phyloP scores from a whole-genome alignment of 2,329 filamentous ascomycete genomes.

The Colletotrichum tropicale region DNA sequence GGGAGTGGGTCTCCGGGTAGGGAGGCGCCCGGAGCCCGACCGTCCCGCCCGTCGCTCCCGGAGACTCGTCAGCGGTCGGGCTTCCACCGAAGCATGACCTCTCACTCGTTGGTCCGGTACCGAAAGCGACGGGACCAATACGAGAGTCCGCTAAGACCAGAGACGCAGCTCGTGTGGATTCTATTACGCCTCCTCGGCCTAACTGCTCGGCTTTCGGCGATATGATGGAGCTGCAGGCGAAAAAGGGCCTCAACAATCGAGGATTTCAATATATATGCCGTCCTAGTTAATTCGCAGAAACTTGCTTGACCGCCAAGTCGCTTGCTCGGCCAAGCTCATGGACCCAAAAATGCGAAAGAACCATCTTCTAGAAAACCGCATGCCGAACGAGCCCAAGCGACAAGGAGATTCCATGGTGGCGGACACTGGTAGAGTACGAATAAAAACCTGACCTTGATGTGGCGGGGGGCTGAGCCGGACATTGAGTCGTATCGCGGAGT shows the following conservation, averaged over 20 bases:
- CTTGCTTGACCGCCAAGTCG: neutral
- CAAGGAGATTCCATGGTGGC: neutral
- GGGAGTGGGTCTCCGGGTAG: neutral
- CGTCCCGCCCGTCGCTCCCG: neutral
- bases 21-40: neutral
- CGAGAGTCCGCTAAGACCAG: neutral
- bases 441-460: neutral
- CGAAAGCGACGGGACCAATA: neutral
- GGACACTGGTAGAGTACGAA: neutral
- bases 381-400: neutral
- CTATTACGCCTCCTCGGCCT: neutral
- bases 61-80: neutral
- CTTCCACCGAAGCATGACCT: neutral
- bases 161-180: neutral
- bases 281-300: neutral
- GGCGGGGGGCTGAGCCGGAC: neutral
- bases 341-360: neutral
- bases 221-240: neutral
- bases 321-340: neutral
- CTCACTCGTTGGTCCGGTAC: neutral
- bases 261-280: neutral
- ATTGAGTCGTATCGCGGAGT: neutral
- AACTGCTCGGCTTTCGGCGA: neutral
- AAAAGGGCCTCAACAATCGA: neutral
- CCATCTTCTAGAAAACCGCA: neutral